phyloP scores from a whole-genome alignment of 2,329 filamentous ascomycete species.

The Penicillium sp. region DNA sequence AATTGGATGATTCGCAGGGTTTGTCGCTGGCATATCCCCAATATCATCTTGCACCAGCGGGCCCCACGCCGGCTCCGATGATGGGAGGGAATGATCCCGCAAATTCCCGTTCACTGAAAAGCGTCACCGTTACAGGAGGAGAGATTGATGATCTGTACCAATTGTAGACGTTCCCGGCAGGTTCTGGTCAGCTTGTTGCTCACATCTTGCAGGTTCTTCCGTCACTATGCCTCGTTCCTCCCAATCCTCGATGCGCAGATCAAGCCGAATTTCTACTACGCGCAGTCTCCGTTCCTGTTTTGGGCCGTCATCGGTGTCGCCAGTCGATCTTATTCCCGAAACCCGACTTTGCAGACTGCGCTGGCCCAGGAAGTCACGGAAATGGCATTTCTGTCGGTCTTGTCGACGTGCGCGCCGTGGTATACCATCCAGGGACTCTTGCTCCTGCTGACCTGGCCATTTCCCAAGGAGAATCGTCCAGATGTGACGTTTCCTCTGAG shows the following conservation, averaged over 20 bases:
- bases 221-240: slow-evolving; percentile 38
- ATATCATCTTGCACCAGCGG: slow-evolving; percentile 19
- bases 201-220: slow-evolving; percentile 34
- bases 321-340: slow-evolving; percentile 37
- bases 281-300: slow-evolving; percentile 76
- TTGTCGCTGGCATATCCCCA: slow-evolving; percentile 20
- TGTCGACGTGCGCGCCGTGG: slow-evolving; percentile 30
- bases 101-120: slow-evolving; percentile 30
- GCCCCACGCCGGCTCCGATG: slow-evolving; percentile 12
- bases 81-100: slow-evolving; percentile 23
- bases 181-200: not conserved
- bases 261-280: slow-evolving; percentile 69
- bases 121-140: slow-evolving; percentile 26
- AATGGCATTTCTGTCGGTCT: slow-evolving; percentile 37
- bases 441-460: slow-evolving; percentile 41
- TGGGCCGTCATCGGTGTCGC: slow-evolving; percentile 61
- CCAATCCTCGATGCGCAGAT: slow-evolving; percentile 48
- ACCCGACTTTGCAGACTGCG: slow-evolving; percentile 39
- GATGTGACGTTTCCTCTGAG: slow-evolving; percentile 39
- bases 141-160: slow-evolving; percentile 42
- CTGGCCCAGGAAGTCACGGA: slow-evolving; percentile 34
- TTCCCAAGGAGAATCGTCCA: slow-evolving; percentile 35
- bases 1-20: slow-evolving; percentile 3
- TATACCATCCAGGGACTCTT: slow-evolving; percentile 39
- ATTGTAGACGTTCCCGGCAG: slow-evolving; percentile 23